Evolutionary conservation across 1,139 yeast genomes (phyloP).

Genomic region (Suhomyces anneliseae): DNA sequence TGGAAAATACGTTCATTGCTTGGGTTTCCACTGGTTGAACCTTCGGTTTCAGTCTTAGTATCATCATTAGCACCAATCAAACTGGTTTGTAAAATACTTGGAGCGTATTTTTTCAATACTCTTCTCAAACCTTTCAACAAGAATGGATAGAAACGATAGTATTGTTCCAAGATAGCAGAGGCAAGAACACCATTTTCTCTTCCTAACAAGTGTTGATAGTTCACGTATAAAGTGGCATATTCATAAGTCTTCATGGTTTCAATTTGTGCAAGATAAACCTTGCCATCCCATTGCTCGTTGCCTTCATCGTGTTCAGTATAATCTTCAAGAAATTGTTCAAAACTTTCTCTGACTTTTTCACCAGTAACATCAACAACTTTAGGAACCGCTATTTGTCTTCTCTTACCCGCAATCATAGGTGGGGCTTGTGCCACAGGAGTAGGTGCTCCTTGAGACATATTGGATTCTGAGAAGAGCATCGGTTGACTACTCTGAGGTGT

Average conservation of each 20-base stretch:
- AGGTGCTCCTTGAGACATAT: constrained; percentile 19
- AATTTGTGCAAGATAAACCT: constrained; percentile 74
- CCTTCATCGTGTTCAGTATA: constrained; percentile 40
- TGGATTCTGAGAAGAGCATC: constrained; percentile 17
- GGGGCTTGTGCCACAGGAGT: constrained; percentile 19
- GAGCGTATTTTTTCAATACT: constrained; percentile 74
- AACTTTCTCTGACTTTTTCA: constrained; percentile 88
- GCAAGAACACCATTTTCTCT: constrained; percentile 88
- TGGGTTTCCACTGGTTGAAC: constrained; percentile 28
- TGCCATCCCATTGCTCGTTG: constrained; percentile 49
- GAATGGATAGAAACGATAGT: constrained; percentile 88
- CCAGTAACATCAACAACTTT: constrained; percentile 91
- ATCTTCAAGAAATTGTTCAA: constrained; percentile 75
- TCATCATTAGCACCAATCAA: constrained; percentile 28
- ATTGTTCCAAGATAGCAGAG: constrained; percentile 85
- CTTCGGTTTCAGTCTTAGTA: constrained; percentile 18
- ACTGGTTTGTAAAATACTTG: constrained; percentile 59
- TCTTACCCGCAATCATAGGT: constrained; percentile 34
- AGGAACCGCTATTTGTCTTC: constrained; percentile 68
- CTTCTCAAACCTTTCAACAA: constrained; percentile 72
- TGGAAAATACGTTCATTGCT: constrained; percentile 78
- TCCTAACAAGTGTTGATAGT: constrained; percentile 73
- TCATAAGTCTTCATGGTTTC: constrained; percentile 79
- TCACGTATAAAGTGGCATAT: constrained; percentile 76
- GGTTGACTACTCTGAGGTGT: constrained; percentile 23